These are phyloP conservation scores for Calocybe indica DNA, from an alignment of 768 basidiomycete species.

Conservation along the genomic window DNA sequence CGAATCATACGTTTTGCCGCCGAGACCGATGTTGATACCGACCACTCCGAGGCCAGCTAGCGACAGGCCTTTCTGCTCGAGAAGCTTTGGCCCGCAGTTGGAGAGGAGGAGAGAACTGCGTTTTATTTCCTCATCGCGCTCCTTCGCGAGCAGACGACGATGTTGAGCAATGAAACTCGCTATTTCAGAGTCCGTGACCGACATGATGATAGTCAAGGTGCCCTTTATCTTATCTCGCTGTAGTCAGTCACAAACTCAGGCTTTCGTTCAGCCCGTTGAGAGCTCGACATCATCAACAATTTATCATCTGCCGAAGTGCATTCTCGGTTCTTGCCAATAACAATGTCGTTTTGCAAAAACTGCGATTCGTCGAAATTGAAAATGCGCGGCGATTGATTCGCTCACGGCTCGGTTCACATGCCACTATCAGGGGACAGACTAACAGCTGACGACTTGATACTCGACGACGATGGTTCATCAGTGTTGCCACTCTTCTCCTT, in stretches of 20 bases:
- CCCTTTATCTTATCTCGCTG: background rate
- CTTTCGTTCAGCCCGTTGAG: no score
- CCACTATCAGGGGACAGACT: no score
- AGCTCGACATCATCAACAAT: no score
- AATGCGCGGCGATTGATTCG: no score
- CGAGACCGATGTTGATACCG: conserved; percentile 77
- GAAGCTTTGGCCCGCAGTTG: conserved; percentile 74
- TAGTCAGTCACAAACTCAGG: background rate
- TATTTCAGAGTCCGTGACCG: conserved; percentile 31
- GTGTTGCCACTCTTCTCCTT: background rate
- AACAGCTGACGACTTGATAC: no score
- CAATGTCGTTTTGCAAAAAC: no score
- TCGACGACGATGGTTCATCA: no score
- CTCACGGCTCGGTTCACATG: no score
- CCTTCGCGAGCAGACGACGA: conserved; percentile 55
- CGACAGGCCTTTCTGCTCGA: conserved; percentile 87
- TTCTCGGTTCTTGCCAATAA: no score
- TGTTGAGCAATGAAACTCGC: conserved; percentile 64
- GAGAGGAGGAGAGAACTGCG: conserved; percentile 73
- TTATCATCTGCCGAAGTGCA: no score
- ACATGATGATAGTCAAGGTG: conserved; percentile 2
- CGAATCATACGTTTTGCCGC: conserved; percentile 76
- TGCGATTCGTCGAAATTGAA: no score
- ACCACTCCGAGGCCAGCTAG: conserved; percentile 67
- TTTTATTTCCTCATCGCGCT: conserved; percentile 82